Conservation (phyloP, 139 green algal genomes). For the Pycnococcus provasolii region DNA sequence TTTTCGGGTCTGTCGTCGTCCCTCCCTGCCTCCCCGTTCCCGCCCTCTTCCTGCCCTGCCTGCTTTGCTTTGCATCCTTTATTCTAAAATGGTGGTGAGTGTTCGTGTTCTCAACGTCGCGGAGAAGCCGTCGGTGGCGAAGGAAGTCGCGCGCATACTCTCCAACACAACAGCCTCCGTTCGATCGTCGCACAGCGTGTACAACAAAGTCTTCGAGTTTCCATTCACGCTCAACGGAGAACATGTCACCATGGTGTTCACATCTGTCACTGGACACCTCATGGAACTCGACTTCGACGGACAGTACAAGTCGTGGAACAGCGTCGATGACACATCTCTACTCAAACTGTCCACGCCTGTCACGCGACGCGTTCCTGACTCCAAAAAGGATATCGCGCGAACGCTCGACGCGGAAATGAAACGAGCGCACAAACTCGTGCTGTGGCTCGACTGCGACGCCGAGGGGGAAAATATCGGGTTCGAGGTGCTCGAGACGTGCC, state of each 20-base stretch:
- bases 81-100: too few relatives aligned
- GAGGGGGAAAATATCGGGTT: conserved; percentile 98
- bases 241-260: conserved; percentile 75
- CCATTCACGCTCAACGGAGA: conserved; percentile 50
- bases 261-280: conserved; percentile 83
- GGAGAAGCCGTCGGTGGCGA: conserved; percentile 87
- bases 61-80: too few relatives aligned
- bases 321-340: too few relatives aligned
- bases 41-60: too few relatives aligned
- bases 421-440: conserved; percentile 50
- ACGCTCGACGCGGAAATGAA: too few relatives aligned
- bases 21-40: too few relatives aligned
- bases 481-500: conserved; percentile 48
- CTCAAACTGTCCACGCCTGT: too few relatives aligned
- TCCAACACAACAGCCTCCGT: conserved; percentile 33
- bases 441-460: conserved; percentile 97
- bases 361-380: too few relatives aligned
- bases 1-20: too few relatives aligned
- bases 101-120: conserved; percentile 76
- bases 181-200: conserved; percentile 13
- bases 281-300: conserved; percentile 77
- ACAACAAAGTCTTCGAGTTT: conserved; percentile 75
- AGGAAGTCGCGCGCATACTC: conserved; percentile 65
- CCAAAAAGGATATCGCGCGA: too few relatives aligned
- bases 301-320: conserved; percentile 40